phyloP scores from a whole-genome alignment of 1,139 yeast genomes.

The Protomyces pachydermus region DNA sequence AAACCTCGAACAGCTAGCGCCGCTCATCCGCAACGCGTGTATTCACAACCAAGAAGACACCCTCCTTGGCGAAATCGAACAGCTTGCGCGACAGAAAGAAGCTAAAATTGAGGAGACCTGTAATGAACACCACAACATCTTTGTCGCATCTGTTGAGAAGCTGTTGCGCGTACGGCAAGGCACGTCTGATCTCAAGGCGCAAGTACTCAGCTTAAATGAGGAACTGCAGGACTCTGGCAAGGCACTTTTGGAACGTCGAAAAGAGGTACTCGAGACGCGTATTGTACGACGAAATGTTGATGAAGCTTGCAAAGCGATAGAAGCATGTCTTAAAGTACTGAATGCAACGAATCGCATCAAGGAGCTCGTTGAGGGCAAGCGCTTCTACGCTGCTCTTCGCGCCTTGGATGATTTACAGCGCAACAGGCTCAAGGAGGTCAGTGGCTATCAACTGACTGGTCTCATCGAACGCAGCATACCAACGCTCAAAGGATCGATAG shows the following conservation, averaged over 20 bases:
- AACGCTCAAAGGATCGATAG: slow-evolving; percentile 64
- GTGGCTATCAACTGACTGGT: slow-evolving; percentile 69
- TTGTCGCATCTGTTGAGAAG: slow-evolving; percentile 31
- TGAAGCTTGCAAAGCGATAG: slow-evolving; percentile 40
- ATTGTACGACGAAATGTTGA: slow-evolving; percentile 39
- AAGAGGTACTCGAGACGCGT: slow-evolving; percentile 36
- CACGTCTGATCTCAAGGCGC: slow-evolving; percentile 52
- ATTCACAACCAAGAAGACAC: slow-evolving; percentile 6
- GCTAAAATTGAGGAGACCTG: slow-evolving; percentile 20
- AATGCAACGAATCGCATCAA: slow-evolving; percentile 84
- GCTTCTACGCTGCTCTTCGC: slow-evolving; percentile 73
- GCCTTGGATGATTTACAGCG: slow-evolving; percentile 68
- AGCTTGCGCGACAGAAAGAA: slow-evolving; percentile 14
- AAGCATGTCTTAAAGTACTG: slow-evolving; percentile 68
- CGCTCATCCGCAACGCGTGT: slow-evolving; percentile 19
- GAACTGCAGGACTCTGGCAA: slow-evolving; percentile 60
- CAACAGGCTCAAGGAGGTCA: slow-evolving; percentile 62
- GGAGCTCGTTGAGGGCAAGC: slow-evolving; percentile 66
- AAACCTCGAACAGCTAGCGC: slow-evolving; percentile 23
- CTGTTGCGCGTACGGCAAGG: slow-evolving; percentile 48
- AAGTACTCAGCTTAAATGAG: slow-evolving; percentile 50
- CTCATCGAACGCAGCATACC: slow-evolving; percentile 64
- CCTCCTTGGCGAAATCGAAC: slow-evolving; percentile 10
- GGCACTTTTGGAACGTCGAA: slow-evolving; percentile 43
- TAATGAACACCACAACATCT: slow-evolving; percentile 34